Base-by-base conservation (phyloP, 257 asterid species). In the Ocimum tenuiflorum region DNA sequence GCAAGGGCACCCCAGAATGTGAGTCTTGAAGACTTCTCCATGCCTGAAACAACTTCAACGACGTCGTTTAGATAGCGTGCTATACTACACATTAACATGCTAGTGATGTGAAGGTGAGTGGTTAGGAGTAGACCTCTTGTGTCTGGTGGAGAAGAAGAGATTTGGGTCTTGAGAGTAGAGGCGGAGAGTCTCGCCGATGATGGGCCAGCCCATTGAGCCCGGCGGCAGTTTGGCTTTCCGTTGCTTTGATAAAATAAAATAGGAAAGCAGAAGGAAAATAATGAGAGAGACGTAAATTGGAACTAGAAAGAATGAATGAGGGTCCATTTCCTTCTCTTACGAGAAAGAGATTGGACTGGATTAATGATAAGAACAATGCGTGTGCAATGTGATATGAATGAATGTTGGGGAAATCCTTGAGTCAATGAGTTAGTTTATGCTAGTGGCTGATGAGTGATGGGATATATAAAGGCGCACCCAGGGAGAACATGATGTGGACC, bases 201-300 rank as follows among this genome's bases (percentile, higher is more conserved):
- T 75, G 36, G 96, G 96, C 94, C 86, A 86, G 1, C 97, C 97
- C 97, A 86, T 72, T 24, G 97, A 91, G 18, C 97, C 97, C 1
- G 97, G 97, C 31, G 97, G 96, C 64, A 88, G 89, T 60, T 47
- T 65, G 11, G 10, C 68, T 36, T 56, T 77, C 67, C 15, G 7
- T 24, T 18, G 7, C 74, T 17, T 39, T 7, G 49, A 51, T 53
- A 39, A 59, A 65, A 73, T 51, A 12, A 62, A 63, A 33, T 43
- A 80, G 47, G 68, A 68, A 14, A 78, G 7, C n/a, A 61, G 7
- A 41, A 12, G 0, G 65, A 53, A 36, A 11, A 60, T 3, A 8
- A 77, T 23, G 55, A 84, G 48, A 61, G 77, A 68, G 41, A 77
- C 46, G 1, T 47, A 43, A 17, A 77, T 5, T 52, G 74, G 66